A percentile compares a stretch with the other conserved stretches of the same genome.
These are phyloP conservation scores for Poa annua DNA, from an alignment of 176 grass and related monocot species.

Conservation along the genomic window DNA sequence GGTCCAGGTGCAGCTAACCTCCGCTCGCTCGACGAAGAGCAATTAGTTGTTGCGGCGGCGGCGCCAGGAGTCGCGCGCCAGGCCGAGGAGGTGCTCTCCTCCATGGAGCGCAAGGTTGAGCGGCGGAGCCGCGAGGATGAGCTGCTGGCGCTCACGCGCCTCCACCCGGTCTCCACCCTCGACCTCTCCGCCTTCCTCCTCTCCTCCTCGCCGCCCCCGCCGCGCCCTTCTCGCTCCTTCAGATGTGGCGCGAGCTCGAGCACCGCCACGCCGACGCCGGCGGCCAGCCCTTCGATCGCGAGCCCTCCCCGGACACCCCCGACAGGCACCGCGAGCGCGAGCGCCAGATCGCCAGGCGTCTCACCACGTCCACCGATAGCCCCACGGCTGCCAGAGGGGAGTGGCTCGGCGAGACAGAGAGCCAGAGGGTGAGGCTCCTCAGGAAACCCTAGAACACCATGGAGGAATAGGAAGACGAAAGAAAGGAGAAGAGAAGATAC, in stretches of 20 bases:
- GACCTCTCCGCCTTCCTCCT: too few relatives aligned
- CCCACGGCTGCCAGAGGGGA: too few relatives aligned
- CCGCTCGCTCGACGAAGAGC: too few relatives aligned
- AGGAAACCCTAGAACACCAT: too few relatives aligned
- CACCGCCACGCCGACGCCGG: slow-evolving; percentile 44
- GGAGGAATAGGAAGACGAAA: too few relatives aligned
- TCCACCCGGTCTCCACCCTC: too few relatives aligned
- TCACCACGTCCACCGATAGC: too few relatives aligned
- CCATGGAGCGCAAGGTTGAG: slow-evolving; percentile 87
- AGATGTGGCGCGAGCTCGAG: slow-evolving; percentile 98
- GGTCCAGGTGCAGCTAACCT: too few relatives aligned
- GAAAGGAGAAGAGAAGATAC: too few relatives aligned
- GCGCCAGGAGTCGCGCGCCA: slow-evolving; percentile 77
- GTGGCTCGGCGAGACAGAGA: too few relatives aligned
- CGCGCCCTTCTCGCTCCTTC: slow-evolving; percentile 59
- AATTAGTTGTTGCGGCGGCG: slow-evolving; percentile 66
- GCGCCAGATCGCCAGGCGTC: slow-evolving; percentile 59
- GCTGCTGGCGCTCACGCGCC: slow-evolving; percentile 77
- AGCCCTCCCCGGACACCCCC: slow-evolving; percentile 61
- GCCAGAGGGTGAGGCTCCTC: too few relatives aligned
- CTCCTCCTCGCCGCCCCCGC: neutral
- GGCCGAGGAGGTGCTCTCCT: slow-evolving; percentile 96
- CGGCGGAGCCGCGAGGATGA: slow-evolving; percentile 80
- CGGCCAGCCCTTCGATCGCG: slow-evolving; percentile 58
- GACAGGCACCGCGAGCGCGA: slow-evolving; percentile 70